These are phyloP conservation scores for Aspergillus wentii DNA, from an alignment of 495 filamentous ascomycete species.

Conservation along the genomic window DNA sequence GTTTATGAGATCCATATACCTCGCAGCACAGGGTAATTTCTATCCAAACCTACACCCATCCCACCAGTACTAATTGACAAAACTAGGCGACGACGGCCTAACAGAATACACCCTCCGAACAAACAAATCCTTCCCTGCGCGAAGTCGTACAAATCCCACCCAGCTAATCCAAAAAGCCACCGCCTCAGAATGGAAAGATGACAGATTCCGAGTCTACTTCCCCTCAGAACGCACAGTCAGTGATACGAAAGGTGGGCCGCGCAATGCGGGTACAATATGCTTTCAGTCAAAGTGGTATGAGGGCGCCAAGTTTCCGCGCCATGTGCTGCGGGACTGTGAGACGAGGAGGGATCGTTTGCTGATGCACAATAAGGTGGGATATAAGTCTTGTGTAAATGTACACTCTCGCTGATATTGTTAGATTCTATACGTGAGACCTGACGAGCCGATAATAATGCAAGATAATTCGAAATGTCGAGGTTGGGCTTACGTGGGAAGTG, in stretches of 20 bases:
- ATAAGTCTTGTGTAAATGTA: background rate
- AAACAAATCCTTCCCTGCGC: slow-evolving; percentile 17
- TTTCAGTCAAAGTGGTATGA: slow-evolving; percentile 66
- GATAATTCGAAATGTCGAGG: slow-evolving; percentile 22
- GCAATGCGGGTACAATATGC: slow-evolving; percentile 76
- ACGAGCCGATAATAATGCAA: slow-evolving; percentile 23
- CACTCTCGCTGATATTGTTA: slow-evolving; percentile 13
- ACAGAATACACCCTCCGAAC: slow-evolving; percentile 50
- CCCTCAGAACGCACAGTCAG: slow-evolving; percentile 71
- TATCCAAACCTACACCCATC: slow-evolving; percentile 1
- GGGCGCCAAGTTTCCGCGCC: slow-evolving; percentile 57
- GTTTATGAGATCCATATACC: slow-evolving; percentile 67
- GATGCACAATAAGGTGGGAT: slow-evolving; percentile 77
- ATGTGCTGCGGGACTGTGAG: slow-evolving; percentile 68
- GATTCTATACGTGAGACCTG: slow-evolving; percentile 62
- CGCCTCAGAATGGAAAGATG: slow-evolving; percentile 38
- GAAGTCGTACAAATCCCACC: slow-evolving; percentile 9
- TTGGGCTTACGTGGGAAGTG: slow-evolving; percentile 89
- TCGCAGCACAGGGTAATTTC: slow-evolving; percentile 63
- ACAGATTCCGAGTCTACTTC: slow-evolving; percentile 70
- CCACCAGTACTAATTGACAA: background rate
- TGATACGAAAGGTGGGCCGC: slow-evolving; percentile 52
- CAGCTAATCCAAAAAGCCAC: slow-evolving; percentile 17
- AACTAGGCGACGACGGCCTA: slow-evolving; percentile 53
- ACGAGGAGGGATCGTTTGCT: slow-evolving; percentile 63